Evolutionary conservation across 1,284 basidiomycete genomes (phyloP).

Genomic region (Caloboletus inedulis): DNA sequence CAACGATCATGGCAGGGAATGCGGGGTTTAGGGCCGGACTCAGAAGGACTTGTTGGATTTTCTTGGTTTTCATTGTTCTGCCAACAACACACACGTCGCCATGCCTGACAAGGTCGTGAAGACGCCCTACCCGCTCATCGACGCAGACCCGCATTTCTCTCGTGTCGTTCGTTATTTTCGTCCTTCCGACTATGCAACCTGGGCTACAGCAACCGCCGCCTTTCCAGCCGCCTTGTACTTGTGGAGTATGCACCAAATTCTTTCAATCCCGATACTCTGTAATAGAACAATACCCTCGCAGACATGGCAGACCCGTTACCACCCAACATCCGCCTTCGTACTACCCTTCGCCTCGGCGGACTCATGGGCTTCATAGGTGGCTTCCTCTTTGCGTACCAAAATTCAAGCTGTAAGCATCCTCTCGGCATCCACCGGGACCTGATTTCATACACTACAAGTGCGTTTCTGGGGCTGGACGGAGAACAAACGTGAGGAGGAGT

Average conservation of each 20-base stretch:
- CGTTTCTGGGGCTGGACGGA: constrained; percentile 98
- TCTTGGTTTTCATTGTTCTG: constrained; percentile 6
- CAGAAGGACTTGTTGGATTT: constrained; percentile 10
- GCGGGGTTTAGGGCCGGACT: constrained; percentile 31
- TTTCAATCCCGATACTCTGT: constrained; percentile 3
- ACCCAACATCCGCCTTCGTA: constrained; percentile 33
- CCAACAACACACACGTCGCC: constrained; percentile 17
- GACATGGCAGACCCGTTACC: constrained; percentile 46
- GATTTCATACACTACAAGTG: constrained; percentile 40
- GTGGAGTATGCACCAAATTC: constrained; percentile 54
- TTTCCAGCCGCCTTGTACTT: constrained; percentile 74
- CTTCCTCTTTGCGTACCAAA: constrained; percentile 93
- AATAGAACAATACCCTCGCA: constrained; percentile 23
- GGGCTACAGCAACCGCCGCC: constrained; percentile 79
- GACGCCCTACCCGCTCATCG: constrained; percentile 82
- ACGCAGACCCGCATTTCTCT: constrained; percentile 87
- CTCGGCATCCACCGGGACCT: constrained; percentile 10
- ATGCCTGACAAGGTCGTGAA: constrained; percentile 73
- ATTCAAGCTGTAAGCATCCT: constrained; percentile 69
- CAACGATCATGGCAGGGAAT: constrained; percentile 17
- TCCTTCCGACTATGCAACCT: constrained; percentile 81
- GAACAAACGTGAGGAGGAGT: constrained; percentile 79
- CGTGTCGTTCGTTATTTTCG: constrained; percentile 92
- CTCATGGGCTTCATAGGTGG: constrained; percentile 79
- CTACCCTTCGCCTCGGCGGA: constrained; percentile 33